Percentiles rank a stretch among this genome's conserved stretches.
Evolutionary conservation across 345 rosid genomes (phyloP).

Genomic region (Populus euphratica): DNA sequence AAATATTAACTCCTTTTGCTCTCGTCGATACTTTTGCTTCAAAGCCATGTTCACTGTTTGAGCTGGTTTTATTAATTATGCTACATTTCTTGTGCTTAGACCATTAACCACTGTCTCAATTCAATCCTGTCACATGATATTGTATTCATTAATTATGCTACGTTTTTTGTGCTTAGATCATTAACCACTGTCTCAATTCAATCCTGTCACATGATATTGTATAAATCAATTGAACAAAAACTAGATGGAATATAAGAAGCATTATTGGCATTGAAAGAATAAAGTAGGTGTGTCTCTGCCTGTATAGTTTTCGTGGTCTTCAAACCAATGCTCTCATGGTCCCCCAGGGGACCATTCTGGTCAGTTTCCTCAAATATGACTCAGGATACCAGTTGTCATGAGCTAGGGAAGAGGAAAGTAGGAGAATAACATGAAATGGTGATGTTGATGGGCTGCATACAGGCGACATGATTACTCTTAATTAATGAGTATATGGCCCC

Average conservation of each 20-base stretch:
- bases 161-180: background rate
- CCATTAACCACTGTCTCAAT: background rate
- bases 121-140: background rate
- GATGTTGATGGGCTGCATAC: slow-evolving; percentile 13
- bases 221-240: background rate
- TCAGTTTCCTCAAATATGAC: slow-evolving; percentile 16
- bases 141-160: background rate
- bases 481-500: slow-evolving; percentile 13
- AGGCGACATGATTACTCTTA: background rate
- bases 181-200: background rate
- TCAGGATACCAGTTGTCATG: slow-evolving; percentile 10
- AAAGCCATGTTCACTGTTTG: too few relatives aligned
- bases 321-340: slow-evolving; percentile 2
- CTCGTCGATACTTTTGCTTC: too few relatives aligned
- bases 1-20: background rate
- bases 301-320: background rate
- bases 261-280: background rate
- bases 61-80: too few relatives aligned
- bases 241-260: background rate
- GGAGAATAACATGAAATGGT: slow-evolving; percentile 9
- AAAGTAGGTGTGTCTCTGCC: background rate
- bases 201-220: background rate
- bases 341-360: slow-evolving; percentile 20
- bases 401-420: slow-evolving; percentile 1
- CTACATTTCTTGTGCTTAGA: background rate